Base-by-base conservation (phyloP, 345 rosid species). In the Toxicodendron radicans region DNA sequence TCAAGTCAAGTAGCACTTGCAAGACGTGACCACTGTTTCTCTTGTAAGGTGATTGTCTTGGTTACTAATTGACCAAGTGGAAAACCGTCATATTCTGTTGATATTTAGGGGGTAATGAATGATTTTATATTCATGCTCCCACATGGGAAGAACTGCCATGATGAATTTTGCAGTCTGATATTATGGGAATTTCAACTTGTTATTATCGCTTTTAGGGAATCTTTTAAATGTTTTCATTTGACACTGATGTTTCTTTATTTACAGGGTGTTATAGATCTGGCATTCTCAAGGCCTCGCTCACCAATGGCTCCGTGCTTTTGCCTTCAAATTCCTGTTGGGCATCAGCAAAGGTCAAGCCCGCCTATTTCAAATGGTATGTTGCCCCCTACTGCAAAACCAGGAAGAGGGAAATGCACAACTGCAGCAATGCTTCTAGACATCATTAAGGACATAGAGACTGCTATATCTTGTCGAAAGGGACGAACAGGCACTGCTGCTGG, bases 401-500 rank as follows among this genome's bases (percentile, higher is more conserved):
- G 88, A 17, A 85, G 80, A 63, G 95, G 98, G 57, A 93, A 87
- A 80, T 88, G 90, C 86, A 96, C 99, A 17, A 93, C 88, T 12
- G 87, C 88, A 1, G 77, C 80, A n/a, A n/a, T 70, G 73, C 87
- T 96, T 49, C 84, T 93, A 17, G 97, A 92, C 45, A 71, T 87
- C 14, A 86, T 93, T 71, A 96, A 93, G 89, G 97, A 92, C 8
- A 98, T 93, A 46, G 97, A 96, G 86, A 84, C 74, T n/a, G 92
- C 97, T 53, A 88, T 93, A 81, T 93, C 97, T 43, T 62, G 87
- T 61, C 88, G 98, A n/a, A 96, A 87, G 81, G 99, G 99, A 71
- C 85, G 94, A 58, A 87, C 86, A 1, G 98, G 98, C 48, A 93
- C 95, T 71, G 90, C 97, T 57, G 98, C 99, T 14, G 99, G 99